A percentile compares a stretch with the other conserved stretches of the same genome.
phyloP scores from a whole-genome alignment of 768 basidiomycete genomes.

The Rhodotorula sphaerocarpa region DNA sequence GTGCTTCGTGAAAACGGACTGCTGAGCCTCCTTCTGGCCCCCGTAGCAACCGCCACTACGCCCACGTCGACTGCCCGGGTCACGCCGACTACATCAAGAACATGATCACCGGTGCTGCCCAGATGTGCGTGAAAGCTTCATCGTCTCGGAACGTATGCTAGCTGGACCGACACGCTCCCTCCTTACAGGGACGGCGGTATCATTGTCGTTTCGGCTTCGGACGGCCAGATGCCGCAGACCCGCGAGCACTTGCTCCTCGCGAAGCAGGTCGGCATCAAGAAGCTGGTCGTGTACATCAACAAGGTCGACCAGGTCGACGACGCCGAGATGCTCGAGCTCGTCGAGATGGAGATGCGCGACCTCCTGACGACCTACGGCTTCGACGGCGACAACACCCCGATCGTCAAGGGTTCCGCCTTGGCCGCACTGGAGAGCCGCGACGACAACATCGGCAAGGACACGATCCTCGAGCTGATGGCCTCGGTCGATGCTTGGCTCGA shows the following conservation, averaged over 20 bases:
- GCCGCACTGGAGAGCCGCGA: conserved; percentile 85
- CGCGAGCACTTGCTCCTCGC: conserved; percentile 95
- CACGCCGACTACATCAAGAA: conserved; percentile 37
- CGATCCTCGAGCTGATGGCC: conserved; percentile 71
- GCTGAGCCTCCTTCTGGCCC: not conserved
- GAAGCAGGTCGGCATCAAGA: conserved; percentile 95
- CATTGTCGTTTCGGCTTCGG: conserved; percentile 79
- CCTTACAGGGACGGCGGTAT: conserved; percentile 52
- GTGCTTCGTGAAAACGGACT: too few relatives aligned
- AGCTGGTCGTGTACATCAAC: conserved; percentile 98
- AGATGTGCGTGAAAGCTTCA: conserved; percentile 38
- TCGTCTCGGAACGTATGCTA: not conserved
- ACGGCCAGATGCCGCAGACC: conserved; percentile 99
- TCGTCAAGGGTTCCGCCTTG: conserved; percentile 92
- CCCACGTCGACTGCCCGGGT: conserved; percentile 25
- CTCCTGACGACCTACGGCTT: conserved; percentile 83
- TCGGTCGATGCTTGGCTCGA: conserved; percentile 93
- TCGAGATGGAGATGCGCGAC: conserved; percentile 99
- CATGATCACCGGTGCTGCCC: conserved; percentile 44
- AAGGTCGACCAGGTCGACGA: conserved; percentile 95
- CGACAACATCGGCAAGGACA: conserved; percentile 62
- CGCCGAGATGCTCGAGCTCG: conserved; percentile 96
- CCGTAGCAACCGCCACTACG: conserved; percentile 36
- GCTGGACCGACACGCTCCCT: accelerated
- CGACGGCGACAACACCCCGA: conserved; percentile 96